Conservation (phyloP, 129 eudicot genomes). For the carrot (Daucus carota) region DH1_v3.0 NC_030389.2:45490501-45491000, state of each 20-base stretch:
- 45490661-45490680: background rate
- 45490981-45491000: conserved; percentile 2
- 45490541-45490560: conserved; percentile 65
- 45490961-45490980: background rate
- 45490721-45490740: background rate
- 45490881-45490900: background rate
- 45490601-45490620: conserved; percentile 7
- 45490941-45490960: background rate
- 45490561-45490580: conserved; percentile 73
- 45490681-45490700: background rate
- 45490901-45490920: background rate
- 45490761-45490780: background rate
- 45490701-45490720: background rate
- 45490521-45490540: conserved; percentile 70
- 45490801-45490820: background rate
- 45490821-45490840: background rate
- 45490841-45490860: background rate
- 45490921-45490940: background rate
- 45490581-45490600: conserved; percentile 3
- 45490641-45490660: background rate
- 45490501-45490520: conserved; percentile 84
- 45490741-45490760: background rate
- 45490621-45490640: conserved; percentile 9
- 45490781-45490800: background rate
- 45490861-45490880: background rate